Evolutionary conservation across 257 asterid species (phyloP), one percentile per base, ranked within the genome.

Genomic region (Solanum bukasovii): DNA sequence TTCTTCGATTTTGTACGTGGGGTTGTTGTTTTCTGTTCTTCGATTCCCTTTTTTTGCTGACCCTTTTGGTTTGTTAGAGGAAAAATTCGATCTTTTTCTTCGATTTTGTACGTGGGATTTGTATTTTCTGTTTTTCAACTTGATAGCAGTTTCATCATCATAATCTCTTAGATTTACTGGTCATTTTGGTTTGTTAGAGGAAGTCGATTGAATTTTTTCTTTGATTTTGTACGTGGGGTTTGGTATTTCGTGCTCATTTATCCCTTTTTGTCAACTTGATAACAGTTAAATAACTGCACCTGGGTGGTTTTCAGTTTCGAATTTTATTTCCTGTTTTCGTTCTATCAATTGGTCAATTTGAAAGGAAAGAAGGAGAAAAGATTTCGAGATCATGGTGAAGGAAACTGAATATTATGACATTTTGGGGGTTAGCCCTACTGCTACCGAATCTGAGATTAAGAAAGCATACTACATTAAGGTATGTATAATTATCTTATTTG

Each of bases 401-500:
- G 98, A 94, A 88, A 93, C 94, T 27, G 98, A 93, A 56, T 94
- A 93, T 87, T 94, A 94, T 87, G 98, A 94, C 87, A 95, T 93
- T 90, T 87, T 94, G 90, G 98, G 98, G 59, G 98, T 94, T 84
- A 92, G 90, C 92, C 95, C 95, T 21, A 92, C 93, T 61, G 98
- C 96, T 18, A 91, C 94, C 1, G 95, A 94, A 90, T 81, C 94
- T 77, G 95, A 94, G 88, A 94, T 94, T 40, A 94, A 94, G 78
- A 94, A 94, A 77, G 98, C 98, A 27, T 94, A 94, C 91, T 94
- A 93, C 90, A 91, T 93, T 29, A 93, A 93, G 95, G 98, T 94
- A 85, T 25, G 79, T 25, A 35, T 74, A 35, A 20, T 35, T 35
- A 20, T 74, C 14, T 11, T 74, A 35, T 29, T 81, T 81, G 65